Evolutionary conservation across 179 eudicot genomes (phyloP).

Genomic region (Drosera spatulata): DNA sequence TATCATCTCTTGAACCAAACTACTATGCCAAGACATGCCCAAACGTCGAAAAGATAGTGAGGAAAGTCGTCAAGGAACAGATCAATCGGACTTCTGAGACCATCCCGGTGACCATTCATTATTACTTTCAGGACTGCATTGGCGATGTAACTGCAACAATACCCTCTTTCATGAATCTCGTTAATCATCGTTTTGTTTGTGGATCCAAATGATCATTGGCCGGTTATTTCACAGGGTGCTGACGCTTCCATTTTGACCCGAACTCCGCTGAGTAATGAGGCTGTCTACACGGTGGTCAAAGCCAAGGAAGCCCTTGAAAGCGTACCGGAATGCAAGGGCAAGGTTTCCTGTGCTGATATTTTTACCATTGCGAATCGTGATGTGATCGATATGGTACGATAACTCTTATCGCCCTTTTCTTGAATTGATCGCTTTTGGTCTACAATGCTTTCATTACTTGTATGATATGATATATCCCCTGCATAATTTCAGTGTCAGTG

Average conservation of each 20-base stretch:
- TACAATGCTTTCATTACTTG: no score
- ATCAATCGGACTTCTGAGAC: slow-evolving; percentile 57
- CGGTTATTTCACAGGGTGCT: slow-evolving; percentile 4
- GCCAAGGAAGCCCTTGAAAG: slow-evolving; percentile 68
- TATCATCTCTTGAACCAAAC: slow-evolving; percentile 15
- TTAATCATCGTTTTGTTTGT: not conserved
- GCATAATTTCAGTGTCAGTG: no score
- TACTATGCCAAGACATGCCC: slow-evolving; percentile 63
- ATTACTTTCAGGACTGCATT: slow-evolving; percentile 15
- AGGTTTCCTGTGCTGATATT: slow-evolving; percentile 88
- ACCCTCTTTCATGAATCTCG: not conserved
- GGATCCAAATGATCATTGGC: not conserved
- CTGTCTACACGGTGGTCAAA: slow-evolving; percentile 13
- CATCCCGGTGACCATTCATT: slow-evolving; percentile 32
- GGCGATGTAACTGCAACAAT: not conserved
- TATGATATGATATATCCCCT: no score
- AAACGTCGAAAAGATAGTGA: slow-evolving; percentile 53
- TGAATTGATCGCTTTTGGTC: no score
- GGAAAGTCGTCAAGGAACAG: slow-evolving; percentile 39
- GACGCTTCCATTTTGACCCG: slow-evolving; percentile 15
- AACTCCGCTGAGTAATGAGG: slow-evolving; percentile 3
- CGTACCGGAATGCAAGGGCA: slow-evolving; percentile 42
- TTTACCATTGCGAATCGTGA: slow-evolving; percentile 78
- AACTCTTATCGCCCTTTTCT: no score
- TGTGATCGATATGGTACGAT: slow-evolving; percentile 45